Conservation (phyloP, 2,329 filamentous ascomycete species). For the Penicillium sp. region DNA sequence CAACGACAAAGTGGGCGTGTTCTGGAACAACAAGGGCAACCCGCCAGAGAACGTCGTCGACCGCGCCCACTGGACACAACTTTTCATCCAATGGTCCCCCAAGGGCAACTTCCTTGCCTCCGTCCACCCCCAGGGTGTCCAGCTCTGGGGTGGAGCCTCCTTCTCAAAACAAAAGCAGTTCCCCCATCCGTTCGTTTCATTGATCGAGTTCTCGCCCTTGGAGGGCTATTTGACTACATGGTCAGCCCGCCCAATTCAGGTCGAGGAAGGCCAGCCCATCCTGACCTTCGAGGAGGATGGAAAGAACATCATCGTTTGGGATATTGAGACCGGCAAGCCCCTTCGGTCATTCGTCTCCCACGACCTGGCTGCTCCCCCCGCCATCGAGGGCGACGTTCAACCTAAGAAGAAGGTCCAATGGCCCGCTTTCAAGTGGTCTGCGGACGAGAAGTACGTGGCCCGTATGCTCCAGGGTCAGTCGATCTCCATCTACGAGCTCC, state of each 20-base stretch:
- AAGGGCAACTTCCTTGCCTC: conserved; percentile 91
- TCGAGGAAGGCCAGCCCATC: conserved; percentile 83
- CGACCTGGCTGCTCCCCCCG: conserved; percentile 61
- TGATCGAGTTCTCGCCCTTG: conserved; percentile 89
- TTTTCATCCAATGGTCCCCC: conserved; percentile 97
- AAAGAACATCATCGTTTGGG: conserved; percentile 99
- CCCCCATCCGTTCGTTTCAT: conserved; percentile 90
- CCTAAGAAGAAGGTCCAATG: conserved; percentile 93
- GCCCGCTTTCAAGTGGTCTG: conserved; percentile 99
- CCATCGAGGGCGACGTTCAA: conserved; percentile 61
- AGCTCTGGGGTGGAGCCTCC: conserved; percentile 88
- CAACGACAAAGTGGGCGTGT: conserved; percentile 86
- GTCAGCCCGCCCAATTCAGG: conserved; percentile 89
- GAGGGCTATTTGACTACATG: conserved; percentile 95
- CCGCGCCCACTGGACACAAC: conserved; percentile 94
- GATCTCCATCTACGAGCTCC: conserved; percentile 87
- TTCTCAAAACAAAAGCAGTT: conserved; percentile 93
- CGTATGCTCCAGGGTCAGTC: conserved; percentile 83
- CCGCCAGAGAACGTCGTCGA: conserved; percentile 84
- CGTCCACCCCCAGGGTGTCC: conserved; percentile 92
- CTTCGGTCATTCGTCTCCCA: conserved; percentile 91
- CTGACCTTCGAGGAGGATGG: conserved; percentile 90
- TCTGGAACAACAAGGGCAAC: conserved; percentile 98
- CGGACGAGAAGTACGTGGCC: conserved; percentile 95
- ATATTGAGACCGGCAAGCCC: conserved; percentile 83